phyloP scores from a whole-genome alignment of 176 grass and related monocot genomes.

The Zoysia pacifica region DNA sequence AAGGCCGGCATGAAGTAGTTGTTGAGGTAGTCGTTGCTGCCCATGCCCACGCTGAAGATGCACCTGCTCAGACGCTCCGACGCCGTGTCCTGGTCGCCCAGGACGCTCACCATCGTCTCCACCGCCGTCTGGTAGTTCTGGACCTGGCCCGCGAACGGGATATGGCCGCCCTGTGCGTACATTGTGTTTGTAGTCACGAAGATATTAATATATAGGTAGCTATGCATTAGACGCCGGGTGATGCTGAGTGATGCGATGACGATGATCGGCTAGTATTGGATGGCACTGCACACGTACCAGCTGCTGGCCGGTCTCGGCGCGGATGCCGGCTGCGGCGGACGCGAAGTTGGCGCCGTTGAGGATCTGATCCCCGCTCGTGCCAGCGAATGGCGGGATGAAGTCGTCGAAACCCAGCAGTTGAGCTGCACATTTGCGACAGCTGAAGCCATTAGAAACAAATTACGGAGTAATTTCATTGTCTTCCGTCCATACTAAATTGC shows the following conservation, averaged over 20 bases:
- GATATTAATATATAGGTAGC: too few relatives aligned
- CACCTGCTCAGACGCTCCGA: slow-evolving; percentile 75
- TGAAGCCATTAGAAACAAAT: too few relatives aligned
- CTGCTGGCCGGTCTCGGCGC: slow-evolving; percentile 88
- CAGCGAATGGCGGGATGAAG: slow-evolving; percentile 79
- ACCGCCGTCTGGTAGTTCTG: slow-evolving; percentile 92
- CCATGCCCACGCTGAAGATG: slow-evolving; percentile 95
- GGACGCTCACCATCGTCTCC: slow-evolving; percentile 61
- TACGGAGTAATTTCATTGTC: neutral
- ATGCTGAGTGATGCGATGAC: too few relatives aligned
- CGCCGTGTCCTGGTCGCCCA: slow-evolving; percentile 81
- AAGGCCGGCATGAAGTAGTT: slow-evolving; percentile 99
- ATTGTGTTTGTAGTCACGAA: too few relatives aligned
- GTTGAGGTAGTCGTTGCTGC: slow-evolving; percentile 99
- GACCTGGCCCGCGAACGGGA: slow-evolving; percentile 72
- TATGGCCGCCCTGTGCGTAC: slow-evolving; percentile 51
- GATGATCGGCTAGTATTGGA: neutral
- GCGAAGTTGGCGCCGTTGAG: slow-evolving; percentile 93
- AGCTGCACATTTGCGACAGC: slow-evolving; percentile 41
- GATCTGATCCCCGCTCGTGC: slow-evolving; percentile 54
- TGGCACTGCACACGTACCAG: slow-evolving; percentile 40
- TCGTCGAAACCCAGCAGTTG: slow-evolving; percentile 79
- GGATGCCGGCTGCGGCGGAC: slow-evolving; percentile 96
- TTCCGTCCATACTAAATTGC: neutral
- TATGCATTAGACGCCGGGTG: too few relatives aligned